Evolutionary conservation across 768 basidiomycete species (phyloP), one percentile per base, ranked within the genome.

Genomic region (Tricholoma hemisulphureum): DNA sequence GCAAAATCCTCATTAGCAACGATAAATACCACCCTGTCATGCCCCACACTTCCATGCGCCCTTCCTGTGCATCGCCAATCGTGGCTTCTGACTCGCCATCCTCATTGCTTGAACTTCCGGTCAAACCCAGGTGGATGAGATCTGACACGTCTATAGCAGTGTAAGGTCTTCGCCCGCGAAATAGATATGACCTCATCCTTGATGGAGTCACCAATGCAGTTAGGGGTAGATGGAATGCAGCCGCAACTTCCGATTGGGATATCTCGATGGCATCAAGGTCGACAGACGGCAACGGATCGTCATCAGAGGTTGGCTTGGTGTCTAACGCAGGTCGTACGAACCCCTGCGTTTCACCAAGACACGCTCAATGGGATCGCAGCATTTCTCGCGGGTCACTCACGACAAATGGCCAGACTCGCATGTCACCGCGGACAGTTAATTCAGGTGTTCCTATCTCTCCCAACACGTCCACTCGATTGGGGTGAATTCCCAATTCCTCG

Each of bases 11-110:
- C 83, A 90, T 83, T 63, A 91, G 71, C 49, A 82, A 63, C 46
- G 79, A 81, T 53, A 91, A 75, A 73, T 91, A 93, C 89, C 90
- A 92, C 32, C 90, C 91, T 20, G 91, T 91, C 66, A 93, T 71
- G 0, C 91, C 90, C 89, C 91, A 93, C 24, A 91, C 83, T 65
- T 92, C 88, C 14, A 91, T 69, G 57, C 75, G 74, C 10, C 77
- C 81, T 48, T 75, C 71, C 37, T 68, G 70, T 26, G 76, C 79
- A 18, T 70, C 68, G 13, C 78, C 78, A 41, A 79, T 71, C 59
- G 81, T 20, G 26, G 14, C 76, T 51, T 78, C 77, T 52, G 71
- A 67, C 35, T 71, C 67, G 37, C 61, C 65, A 53, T 41, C 18
- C 35, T 57, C 66, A 61, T 76, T 72, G 51, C 64, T 73, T 41